Conservation (phyloP, 2,329 filamentous ascomycete genomes). For the Pseudopyrenochaeta lycopersici region DNA sequence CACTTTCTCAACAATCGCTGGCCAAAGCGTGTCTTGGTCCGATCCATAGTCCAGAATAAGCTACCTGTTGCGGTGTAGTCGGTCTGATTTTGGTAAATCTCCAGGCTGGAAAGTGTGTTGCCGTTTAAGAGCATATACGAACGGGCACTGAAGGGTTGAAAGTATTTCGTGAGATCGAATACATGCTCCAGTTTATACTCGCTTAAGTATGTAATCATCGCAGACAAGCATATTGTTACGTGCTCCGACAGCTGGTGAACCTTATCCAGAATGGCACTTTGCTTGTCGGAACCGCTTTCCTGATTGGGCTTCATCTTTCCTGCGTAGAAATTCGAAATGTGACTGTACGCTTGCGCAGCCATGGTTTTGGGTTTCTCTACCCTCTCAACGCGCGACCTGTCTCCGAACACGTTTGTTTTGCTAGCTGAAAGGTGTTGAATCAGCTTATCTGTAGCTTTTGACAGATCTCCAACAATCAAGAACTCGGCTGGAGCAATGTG, state of each 20-base stretch:
- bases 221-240: conserved; percentile 90
- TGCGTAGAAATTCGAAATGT: conserved; percentile 93
- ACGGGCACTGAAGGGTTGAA: conserved; percentile 91
- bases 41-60: conserved; percentile 94
- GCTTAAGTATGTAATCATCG: conserved; percentile 92
- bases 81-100: conserved; percentile 95
- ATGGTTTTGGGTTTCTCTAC: conserved; percentile 80
- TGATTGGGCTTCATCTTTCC: conserved; percentile 73
- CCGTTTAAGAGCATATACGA: conserved; percentile 97
- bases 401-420: conserved; percentile 89
- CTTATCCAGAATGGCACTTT: conserved; percentile 76
- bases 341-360: conserved; percentile 83
- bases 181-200: conserved; percentile 96
- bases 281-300: conserved; percentile 43
- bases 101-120: conserved; percentile 90
- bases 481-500: conserved; percentile 98
- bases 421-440: conserved; percentile 88
- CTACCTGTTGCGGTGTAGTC: conserved; percentile 86
- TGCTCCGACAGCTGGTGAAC: conserved; percentile 85
- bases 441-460: conserved; percentile 90
- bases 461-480: conserved; percentile 88
- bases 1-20: conserved; percentile 89
- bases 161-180: conserved; percentile 95
- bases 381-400: conserved; percentile 85
- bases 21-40: conserved; percentile 89